A percentile compares a stretch with the other conserved stretches of the same genome.
phyloP scores from a whole-genome alignment of 257 asterid genomes.

The Avicennia marina region DNA sequence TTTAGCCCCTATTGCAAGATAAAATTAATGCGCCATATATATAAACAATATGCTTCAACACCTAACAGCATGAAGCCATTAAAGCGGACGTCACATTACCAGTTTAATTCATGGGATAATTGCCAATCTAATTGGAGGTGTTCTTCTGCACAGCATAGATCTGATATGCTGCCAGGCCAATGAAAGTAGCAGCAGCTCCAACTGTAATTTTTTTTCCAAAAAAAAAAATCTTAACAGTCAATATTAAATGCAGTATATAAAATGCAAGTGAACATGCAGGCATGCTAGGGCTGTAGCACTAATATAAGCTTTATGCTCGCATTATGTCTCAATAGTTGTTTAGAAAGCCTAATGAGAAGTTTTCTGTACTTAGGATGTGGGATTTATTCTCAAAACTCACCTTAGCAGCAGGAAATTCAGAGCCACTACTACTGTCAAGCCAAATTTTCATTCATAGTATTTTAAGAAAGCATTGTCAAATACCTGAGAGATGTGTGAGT shows the following conservation, averaged over 20 bases:
- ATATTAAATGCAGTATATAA: conserved; percentile 1
- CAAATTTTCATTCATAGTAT: not conserved
- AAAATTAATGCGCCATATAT: no score
- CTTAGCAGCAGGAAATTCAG: not conserved
- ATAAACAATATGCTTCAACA: no score
- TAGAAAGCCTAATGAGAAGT: not conserved
- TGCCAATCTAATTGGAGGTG: conserved; percentile 43
- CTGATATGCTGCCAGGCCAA: conserved; percentile 87
- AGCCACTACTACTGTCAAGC: not conserved
- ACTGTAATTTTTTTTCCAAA: conserved; percentile 53
- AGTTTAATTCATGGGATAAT: conserved; percentile 18
- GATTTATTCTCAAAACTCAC: not conserved
- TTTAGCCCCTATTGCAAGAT: no score
- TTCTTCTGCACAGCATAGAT: conserved; percentile 74
- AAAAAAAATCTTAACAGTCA: conserved; percentile 14
- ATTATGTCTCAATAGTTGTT: no score
- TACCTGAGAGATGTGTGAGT: conserved; percentile 76
- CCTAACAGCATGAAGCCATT: no score
- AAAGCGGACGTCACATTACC: no score
- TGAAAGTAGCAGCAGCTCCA: conserved; percentile 78
- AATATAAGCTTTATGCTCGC: no score
- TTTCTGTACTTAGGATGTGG: not conserved
- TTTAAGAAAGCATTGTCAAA: not conserved
- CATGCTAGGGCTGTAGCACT: no score
- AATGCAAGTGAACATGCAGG: not conserved